phyloP scores from a whole-genome alignment of 768 basidiomycete species.

The Russula compacta region DNA sequence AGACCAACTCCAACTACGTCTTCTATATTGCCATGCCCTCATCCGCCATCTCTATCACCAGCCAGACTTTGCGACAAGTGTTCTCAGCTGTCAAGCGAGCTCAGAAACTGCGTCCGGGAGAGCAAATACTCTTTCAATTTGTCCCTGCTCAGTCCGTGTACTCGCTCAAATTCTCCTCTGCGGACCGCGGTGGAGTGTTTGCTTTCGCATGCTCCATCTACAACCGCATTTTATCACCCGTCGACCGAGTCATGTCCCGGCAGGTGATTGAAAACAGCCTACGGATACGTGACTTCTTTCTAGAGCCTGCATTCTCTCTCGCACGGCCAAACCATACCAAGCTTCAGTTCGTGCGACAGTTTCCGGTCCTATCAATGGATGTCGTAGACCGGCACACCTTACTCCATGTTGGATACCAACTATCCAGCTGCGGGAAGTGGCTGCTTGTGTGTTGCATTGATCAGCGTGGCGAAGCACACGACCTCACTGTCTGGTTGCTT shows the following conservation, averaged over 20 bases:
- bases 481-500: conserved; percentile 58
- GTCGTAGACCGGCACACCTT: conserved; percentile 51
- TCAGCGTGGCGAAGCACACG: conserved; percentile 68
- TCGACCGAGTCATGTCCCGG: conserved; percentile 54
- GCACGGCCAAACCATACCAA: conserved; percentile 35
- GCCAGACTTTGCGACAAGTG: conserved; percentile 59
- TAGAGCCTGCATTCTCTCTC: conserved; percentile 57
- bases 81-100: conserved; percentile 54
- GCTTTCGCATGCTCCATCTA: conserved; percentile 57
- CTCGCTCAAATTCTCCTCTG: conserved; percentile 38
- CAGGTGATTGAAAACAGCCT: conserved; percentile 35
- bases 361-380: conserved; percentile 36
- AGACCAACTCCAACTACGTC: conserved; percentile 37
- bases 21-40: conserved; percentile 64
- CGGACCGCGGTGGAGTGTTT: conserved; percentile 35
- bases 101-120: conserved; percentile 36
- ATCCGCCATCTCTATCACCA: conserved; percentile 51
- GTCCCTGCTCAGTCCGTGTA: conserved; percentile 57
- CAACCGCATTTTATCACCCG: conserved; percentile 53
- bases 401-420: conserved; percentile 67
- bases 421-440: conserved; percentile 67
- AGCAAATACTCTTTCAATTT: conserved; percentile 59
- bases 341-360: conserved; percentile 33
- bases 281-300: conserved; percentile 42
- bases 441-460: conserved; percentile 66